Conservation (phyloP, 2,329 filamentous ascomycete genomes). For the Arthrobotrys sinensis region DNA sequence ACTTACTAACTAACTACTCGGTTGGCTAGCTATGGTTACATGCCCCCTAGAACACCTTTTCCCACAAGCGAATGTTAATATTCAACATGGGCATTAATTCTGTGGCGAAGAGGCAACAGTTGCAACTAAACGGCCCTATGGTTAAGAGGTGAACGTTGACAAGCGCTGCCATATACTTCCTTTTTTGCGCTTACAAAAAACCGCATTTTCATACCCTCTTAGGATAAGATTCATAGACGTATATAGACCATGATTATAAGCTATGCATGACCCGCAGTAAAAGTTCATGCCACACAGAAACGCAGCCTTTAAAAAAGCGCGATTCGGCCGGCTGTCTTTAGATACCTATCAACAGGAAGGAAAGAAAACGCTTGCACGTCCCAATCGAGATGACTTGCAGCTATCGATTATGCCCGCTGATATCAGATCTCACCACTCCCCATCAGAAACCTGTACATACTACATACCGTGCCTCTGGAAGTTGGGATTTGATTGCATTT, state of each 20-base stretch:
- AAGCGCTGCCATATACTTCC: slow-evolving; percentile 20
- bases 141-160: not conserved
- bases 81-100: not conserved
- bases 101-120: not conserved
- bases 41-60: not conserved
- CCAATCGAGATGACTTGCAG: slow-evolving; percentile 60
- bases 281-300: slow-evolving; percentile 56
- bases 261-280: slow-evolving; percentile 53
- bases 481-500: slow-evolving; percentile 18
- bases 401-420: slow-evolving; percentile 61
- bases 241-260: slow-evolving; percentile 46
- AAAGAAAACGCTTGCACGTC: slow-evolving; percentile 31
- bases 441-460: slow-evolving; percentile 27
- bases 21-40: not conserved
- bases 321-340: slow-evolving; percentile 38
- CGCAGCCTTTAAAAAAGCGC: slow-evolving; percentile 44
- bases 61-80: not conserved
- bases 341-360: not conserved
- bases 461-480: slow-evolving; percentile 7
- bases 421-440: slow-evolving; percentile 59
- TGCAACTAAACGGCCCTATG: not conserved
- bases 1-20: slow-evolving; percentile 12
- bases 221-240: slow-evolving; percentile 52
- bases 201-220: slow-evolving; percentile 54
- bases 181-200: slow-evolving; percentile 49